Base-by-base conservation (phyloP, 768 basidiomycete species). In the Stropharia rugosoannulata region DNA sequence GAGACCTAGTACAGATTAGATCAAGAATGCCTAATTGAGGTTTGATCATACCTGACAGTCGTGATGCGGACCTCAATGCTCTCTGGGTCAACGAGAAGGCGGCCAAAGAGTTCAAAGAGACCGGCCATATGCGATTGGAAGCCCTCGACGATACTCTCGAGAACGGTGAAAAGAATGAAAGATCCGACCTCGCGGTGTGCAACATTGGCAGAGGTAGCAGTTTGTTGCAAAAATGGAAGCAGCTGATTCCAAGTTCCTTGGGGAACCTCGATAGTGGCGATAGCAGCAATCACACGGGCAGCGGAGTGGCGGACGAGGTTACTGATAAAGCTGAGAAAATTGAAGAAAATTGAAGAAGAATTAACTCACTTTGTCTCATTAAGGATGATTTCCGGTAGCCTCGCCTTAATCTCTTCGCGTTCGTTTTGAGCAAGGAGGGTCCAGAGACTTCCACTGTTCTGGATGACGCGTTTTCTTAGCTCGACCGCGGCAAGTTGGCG, bases 401-500 rank as follows among this genome's bases (percentile, higher is more conserved):
- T 85, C 53, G 73, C 73, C 77, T 98, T 99, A 73, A 99, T 93
- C 69, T 89, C 80, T 60, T 86, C 79, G 40, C 96, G 87, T 57
- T 87, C 77, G 37, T 78, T 75, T 67, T 82, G 80, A 36, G 84
- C 73, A 27, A 93, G 80, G 54, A 82, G 76, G 16, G 84, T 76
- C 97, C 97, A 99, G 32, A 95, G 72, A 68, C 81, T 84, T 48
- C 89, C 90, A 62, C 88, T 90, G 64, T 87, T 87, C 68, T 85
- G 82, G 25, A 80, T 70, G 57, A 98, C 84, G 55, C 96, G 90
- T 79, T 99, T 99, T 64, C 96, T 83, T 69, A 98, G 80, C 74
- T 99, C 97, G 53, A 98, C 95, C 7, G 95, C 95, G 46, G 95
- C 93, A 18, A 99, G 82, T 84, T 99, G 97, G 58, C 95, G 91